Percentiles rank a stretch among this genome's conserved stretches.
Conservation (phyloP, 495 filamentous ascomycete species). For the Penicillium canariense region DNA sequence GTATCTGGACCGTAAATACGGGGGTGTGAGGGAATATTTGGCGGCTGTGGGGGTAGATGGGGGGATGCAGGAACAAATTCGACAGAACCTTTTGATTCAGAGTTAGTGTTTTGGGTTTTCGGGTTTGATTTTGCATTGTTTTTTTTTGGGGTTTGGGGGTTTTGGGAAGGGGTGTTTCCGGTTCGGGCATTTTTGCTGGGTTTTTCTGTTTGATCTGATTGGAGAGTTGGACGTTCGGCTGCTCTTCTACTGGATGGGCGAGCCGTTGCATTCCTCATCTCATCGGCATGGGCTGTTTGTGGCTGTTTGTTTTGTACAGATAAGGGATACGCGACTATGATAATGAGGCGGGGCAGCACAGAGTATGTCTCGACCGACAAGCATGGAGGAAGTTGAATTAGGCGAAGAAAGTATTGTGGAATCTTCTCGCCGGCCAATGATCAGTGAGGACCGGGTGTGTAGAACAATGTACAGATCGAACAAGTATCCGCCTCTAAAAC, state of each 20-base stretch:
- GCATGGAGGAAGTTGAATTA: neutral
- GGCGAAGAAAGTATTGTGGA: no score
- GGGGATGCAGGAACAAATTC: slow-evolving; percentile 35
- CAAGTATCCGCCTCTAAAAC: no score
- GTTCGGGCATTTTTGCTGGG: slow-evolving; percentile 1
- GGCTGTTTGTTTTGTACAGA: slow-evolving; percentile 11
- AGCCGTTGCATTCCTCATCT: neutral
- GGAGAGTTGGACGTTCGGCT: neutral
- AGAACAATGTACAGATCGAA: no score
- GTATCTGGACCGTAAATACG: slow-evolving; percentile 56
- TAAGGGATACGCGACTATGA: slow-evolving; percentile 19
- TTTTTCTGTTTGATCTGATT: neutral
- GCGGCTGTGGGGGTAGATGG: slow-evolving; percentile 52
- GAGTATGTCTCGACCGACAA: neutral
- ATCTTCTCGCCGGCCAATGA: no score
- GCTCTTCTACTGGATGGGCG: neutral
- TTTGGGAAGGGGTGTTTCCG: neutral
- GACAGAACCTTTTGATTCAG: slow-evolving; percentile 23
- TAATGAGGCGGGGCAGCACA: slow-evolving; percentile 12
- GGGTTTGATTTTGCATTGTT: slow-evolving; percentile 8
- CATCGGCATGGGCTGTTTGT: neutral
- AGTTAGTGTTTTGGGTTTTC: slow-evolving; percentile 2
- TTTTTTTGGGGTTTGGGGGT: neutral
- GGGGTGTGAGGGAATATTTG: slow-evolving; percentile 62
- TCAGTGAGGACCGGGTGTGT: no score